phyloP scores from a whole-genome alignment of 129 eudicot genomes.

The Kitagawia praeruptora region DNA sequence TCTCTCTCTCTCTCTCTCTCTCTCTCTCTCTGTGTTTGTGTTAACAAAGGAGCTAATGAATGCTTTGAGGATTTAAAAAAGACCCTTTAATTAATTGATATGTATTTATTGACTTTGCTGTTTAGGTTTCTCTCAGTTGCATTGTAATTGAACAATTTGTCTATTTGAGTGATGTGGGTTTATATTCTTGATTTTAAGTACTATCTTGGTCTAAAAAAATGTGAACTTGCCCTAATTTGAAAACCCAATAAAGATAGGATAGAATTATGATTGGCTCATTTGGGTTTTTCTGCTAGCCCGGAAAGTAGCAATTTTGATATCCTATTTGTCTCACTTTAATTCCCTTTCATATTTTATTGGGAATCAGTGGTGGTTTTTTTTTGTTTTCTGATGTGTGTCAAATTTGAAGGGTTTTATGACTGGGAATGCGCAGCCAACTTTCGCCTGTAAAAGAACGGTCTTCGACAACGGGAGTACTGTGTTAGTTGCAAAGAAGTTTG shows the following conservation, averaged over 20 bases:
- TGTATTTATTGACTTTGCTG: neutral
- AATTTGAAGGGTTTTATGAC: constrained; percentile 22
- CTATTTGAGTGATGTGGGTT: neutral
- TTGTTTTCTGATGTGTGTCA: neutral
- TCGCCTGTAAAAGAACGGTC: constrained; percentile 23
- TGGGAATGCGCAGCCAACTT: constrained; percentile 19
- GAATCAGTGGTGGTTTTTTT: neutral
- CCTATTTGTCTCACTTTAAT: neutral
- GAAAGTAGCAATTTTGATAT: neutral
- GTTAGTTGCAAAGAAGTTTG: constrained; percentile 25
- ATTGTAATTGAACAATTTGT: neutral
- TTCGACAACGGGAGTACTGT: constrained; percentile 9
- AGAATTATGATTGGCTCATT: neutral
- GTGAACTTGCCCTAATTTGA: neutral
- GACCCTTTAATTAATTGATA: neutral
- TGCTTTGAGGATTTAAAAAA: neutral
- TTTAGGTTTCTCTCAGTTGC: neutral
- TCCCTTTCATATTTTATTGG: neutral
- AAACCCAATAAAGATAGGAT: neutral
- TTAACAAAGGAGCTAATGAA: neutral
- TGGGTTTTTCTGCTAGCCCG: neutral
- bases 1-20: too few species aligned
- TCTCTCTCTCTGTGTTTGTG: neutral
- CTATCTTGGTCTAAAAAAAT: too few species aligned
- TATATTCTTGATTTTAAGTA: neutral